phyloP scores from a whole-genome alignment of 139 green algal species.

The Ostreobium quekettii region DNA sequence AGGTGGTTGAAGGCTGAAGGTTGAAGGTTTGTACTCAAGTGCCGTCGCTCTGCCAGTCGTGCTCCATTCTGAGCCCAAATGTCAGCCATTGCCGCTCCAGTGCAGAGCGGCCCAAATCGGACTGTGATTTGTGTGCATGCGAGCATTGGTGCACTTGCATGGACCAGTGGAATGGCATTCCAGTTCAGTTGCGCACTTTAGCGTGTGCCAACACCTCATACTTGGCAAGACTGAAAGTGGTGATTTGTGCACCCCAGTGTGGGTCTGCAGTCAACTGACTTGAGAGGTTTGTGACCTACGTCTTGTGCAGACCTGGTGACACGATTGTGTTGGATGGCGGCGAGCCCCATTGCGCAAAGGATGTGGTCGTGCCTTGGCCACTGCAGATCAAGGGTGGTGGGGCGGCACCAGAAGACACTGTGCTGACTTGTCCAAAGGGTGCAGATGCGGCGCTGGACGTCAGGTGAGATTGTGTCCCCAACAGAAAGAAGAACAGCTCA shows the following conservation, averaged over 20 bases:
- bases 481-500: too few species aligned
- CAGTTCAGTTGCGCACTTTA: too few species aligned
- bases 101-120: too few species aligned
- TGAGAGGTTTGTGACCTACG: neutral
- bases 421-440: slow-evolving; percentile 12
- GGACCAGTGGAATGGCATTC: too few species aligned
- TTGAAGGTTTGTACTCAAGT: too few species aligned
- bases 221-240: neutral
- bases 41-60: too few species aligned
- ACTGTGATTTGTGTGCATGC: too few species aligned
- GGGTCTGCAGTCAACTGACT: neutral
- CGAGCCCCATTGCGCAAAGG: slow-evolving; percentile 16
- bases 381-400: slow-evolving; percentile 28
- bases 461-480: too few species aligned
- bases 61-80: too few species aligned
- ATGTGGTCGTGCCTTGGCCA: slow-evolving; percentile 26
- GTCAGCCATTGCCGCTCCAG: too few species aligned
- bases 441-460: slow-evolving; percentile 27
- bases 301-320: slow-evolving; percentile 26
- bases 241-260: neutral
- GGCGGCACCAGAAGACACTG: slow-evolving; percentile 20
- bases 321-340: slow-evolving; percentile 29
- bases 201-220: neutral
- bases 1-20: too few species aligned
- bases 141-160: too few species aligned